Base-by-base conservation (phyloP, 2,329 filamentous ascomycete species). In the Xylogone sp. region DNA sequence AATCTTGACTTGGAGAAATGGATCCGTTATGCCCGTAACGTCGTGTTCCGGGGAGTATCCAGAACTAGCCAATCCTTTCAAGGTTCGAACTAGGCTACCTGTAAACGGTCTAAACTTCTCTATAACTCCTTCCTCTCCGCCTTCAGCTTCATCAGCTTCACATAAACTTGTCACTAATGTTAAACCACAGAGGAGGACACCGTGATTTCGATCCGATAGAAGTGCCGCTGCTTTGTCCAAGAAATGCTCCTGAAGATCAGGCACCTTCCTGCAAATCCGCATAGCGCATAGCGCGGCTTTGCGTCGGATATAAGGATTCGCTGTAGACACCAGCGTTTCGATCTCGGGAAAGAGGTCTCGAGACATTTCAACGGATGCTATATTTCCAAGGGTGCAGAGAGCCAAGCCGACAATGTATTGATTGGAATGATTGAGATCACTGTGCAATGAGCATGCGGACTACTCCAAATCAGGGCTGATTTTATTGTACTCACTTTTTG, bases 271-370 rank as follows among this genome's bases (percentile, higher is more conserved):
- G 74, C 92, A 97, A 78, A 99, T 97, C 59, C 92, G 84, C 94
- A 99, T 99, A 47, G 94, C 94, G 72, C 94, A 99, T n/a, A 99
- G 80, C 3, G 94, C 94, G 18, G 94, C 94, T 76, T 99, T 99
- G 62, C 94, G 84, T 62, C 94, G 83, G 67, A 99, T 97, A 68
- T 99, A 99, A n/a, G 94, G 94, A 69, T 99, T 99, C 49, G 91
- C 87, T 46, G 92, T 97, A 42, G 91, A 88, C 58, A 99, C 76
- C 46, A 97, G 84, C 55, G 82, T 89, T 71, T 99, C 95, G 68
- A 99, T 89, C 77, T 99, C 93, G 60, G 91, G 83, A 70, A 99
- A 99, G 19, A 99, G 77, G 72, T 99, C 94, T 76, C 94, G 82
- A 18, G 94, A 96, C 94, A 99, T 99, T 70, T 99, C 94, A 65